A percentile compares a stretch with the other conserved stretches of the same genome.
Conservation (phyloP, 305 asterid genomes). For the Lippia alba region DNA sequence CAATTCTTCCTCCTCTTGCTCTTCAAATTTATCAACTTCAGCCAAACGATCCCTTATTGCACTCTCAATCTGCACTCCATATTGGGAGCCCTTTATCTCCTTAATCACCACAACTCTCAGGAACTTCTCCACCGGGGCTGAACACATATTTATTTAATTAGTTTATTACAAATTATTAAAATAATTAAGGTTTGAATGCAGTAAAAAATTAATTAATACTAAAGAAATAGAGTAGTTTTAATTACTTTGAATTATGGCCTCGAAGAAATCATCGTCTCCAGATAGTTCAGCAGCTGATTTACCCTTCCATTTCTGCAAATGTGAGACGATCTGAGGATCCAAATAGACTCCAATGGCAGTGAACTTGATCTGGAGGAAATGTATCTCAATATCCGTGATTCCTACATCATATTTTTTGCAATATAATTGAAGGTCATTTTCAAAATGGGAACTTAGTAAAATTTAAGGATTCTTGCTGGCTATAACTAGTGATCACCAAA, state of each 20-base stretch:
- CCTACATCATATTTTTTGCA: conserved; percentile 64
- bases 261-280: conserved; percentile 72
- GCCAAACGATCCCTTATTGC: conserved; percentile 81
- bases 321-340: conserved; percentile 63
- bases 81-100: conserved; percentile 93
- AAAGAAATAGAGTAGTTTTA: too few species aligned
- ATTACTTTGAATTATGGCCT: conserved; percentile 67
- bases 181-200: too few species aligned
- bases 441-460: too few species aligned
- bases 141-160: neutral
- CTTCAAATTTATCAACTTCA: conserved; percentile 72
- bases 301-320: conserved; percentile 76
- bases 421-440: neutral
- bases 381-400: conserved; percentile 90
- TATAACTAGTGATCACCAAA: too few species aligned
- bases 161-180: too few species aligned
- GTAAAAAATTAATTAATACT: too few species aligned
- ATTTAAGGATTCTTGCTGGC: too few species aligned
- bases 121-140: conserved; percentile 71
- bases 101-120: conserved; percentile 82
- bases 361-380: conserved; percentile 88
- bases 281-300: conserved; percentile 61
- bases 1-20: conserved; percentile 78
- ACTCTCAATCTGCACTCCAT: conserved; percentile 76
- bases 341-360: conserved; percentile 94